These are phyloP conservation scores for Diaporthe sp. DNA, from an alignment of 2,329 filamentous ascomycete species.

Conservation along the genomic window DNA sequence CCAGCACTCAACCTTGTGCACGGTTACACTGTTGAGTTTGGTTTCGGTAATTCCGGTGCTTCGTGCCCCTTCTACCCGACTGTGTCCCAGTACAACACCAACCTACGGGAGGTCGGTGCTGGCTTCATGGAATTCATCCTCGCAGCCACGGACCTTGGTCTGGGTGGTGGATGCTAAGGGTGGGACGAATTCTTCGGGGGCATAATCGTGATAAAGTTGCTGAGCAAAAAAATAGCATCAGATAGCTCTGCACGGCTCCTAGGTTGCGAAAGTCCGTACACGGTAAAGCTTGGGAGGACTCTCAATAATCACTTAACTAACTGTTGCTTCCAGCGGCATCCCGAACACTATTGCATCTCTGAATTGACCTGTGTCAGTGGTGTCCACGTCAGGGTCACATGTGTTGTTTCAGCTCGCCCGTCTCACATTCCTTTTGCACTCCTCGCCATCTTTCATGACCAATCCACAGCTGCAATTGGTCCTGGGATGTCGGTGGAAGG, in stretches of 20 bases:
- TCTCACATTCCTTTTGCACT: not conserved
- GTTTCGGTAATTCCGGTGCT: conserved; percentile 40
- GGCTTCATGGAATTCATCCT: conserved; percentile 56
- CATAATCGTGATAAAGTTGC: too few species aligned
- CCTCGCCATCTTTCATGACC: not conserved
- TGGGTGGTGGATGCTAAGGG: conserved; percentile 4
- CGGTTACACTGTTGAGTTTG: conserved; percentile 60
- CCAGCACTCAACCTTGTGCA: conserved; percentile 50
- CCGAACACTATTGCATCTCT: too few species aligned
- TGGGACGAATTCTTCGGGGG: not conserved
- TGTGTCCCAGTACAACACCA: conserved; percentile 52
- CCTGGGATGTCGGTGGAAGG: too few species aligned
- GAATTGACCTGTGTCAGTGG: not conserved
- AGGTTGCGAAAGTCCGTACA: not conserved
- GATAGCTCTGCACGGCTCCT: not conserved
- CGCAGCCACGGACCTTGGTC: conserved; percentile 10
- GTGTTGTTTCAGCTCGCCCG: not conserved
- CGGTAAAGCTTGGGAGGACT: not conserved
- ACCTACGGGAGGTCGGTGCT: conserved; percentile 55
- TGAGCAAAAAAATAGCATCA: not conserved
- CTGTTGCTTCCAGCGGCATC: not conserved
- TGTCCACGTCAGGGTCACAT: not conserved
- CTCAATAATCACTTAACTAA: not conserved
- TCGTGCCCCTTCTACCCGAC: conserved; percentile 59
- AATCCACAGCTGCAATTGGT: not conserved